Conservation (phyloP, 2,329 filamentous ascomycete genomes). For the Calonectria crousiana region DNA sequence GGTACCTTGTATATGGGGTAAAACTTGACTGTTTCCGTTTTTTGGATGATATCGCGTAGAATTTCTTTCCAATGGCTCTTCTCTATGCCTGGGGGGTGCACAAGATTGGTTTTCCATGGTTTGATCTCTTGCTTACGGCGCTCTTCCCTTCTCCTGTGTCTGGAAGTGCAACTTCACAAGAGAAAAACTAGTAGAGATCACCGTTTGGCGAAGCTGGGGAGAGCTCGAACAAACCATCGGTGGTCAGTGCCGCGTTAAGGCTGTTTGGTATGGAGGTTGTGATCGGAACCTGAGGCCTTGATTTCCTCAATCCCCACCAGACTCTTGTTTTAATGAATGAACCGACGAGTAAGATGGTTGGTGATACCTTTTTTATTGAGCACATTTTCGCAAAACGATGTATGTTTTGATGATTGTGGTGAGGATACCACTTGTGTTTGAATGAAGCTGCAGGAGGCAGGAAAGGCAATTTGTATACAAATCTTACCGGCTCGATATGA, state of each 20-base stretch:
- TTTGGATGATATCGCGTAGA: not conserved
- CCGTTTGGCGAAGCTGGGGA: not conserved
- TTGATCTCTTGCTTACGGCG: not conserved
- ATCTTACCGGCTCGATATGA: not conserved
- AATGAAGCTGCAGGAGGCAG: not conserved
- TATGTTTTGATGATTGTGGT: not conserved
- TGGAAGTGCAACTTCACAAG: not conserved
- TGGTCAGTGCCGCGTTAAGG: not conserved
- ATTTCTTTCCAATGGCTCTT: not conserved
- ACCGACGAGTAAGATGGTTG: not conserved
- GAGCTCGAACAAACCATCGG: not conserved
- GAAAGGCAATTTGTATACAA: not conserved
- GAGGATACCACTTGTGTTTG: not conserved
- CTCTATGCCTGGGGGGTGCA: not conserved
- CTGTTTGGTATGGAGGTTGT: not conserved
- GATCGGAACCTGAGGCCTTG: not conserved
- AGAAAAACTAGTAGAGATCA: not conserved
- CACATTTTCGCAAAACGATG: not conserved
- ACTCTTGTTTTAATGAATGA: not conserved
- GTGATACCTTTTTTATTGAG: not conserved
- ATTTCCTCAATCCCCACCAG: not conserved
- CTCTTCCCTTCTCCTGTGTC: not conserved
- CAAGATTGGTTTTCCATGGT: not conserved
- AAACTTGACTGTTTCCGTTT: not conserved
- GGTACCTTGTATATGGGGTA: not conserved